phyloP scores from a whole-genome alignment of 164 flowering plant species.

The Nymphaea colorata region DNA sequence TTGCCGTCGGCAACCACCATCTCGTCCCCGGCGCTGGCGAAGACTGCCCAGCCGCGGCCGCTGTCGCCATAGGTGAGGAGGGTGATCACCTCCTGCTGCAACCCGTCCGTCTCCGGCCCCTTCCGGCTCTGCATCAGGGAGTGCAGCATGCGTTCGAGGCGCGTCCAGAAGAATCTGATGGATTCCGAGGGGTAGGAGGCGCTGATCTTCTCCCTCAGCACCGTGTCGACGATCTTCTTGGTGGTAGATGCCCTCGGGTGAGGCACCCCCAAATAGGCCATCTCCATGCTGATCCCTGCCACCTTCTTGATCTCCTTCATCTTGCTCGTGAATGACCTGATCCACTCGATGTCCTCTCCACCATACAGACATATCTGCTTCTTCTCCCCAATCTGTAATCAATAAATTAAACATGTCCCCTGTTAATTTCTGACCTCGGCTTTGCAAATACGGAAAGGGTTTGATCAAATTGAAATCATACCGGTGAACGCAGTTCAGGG shows the following conservation, averaged over 20 bases:
- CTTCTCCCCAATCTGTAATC: conserved; percentile 52
- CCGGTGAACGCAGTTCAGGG: conserved; percentile 6
- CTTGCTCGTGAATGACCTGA: conserved; percentile 30
- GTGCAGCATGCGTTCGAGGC: conserved; percentile 46
- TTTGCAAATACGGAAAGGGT: not conserved
- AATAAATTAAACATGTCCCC: too few species aligned
- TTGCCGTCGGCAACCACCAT: conserved; percentile 24
- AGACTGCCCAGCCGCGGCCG: conserved; percentile 8
- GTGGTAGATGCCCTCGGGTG: conserved; percentile 13
- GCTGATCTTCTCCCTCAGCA: conserved; percentile 20
- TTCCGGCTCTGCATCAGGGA: conserved; percentile 8
- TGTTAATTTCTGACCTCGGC: too few species aligned
- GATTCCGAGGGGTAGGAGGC: conserved; percentile 17
- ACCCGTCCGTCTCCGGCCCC: too few species aligned
- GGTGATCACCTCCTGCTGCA: conserved; percentile 20
- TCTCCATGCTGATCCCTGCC: conserved; percentile 33
- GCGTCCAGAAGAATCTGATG: conserved; percentile 49
- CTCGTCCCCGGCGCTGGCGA: conserved; percentile 33
- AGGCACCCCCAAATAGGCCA: conserved; percentile 18
- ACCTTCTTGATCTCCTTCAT: conserved; percentile 19
- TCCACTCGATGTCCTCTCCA: conserved; percentile 54
- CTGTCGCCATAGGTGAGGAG: conserved; percentile 23
- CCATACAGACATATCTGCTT: conserved; percentile 54
- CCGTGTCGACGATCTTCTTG: conserved; percentile 18
- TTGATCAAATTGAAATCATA: not conserved